These are phyloP conservation scores for Nemania bipapillata DNA, from an alignment of 2,329 filamentous ascomycete species.

Conservation along the genomic window DNA sequence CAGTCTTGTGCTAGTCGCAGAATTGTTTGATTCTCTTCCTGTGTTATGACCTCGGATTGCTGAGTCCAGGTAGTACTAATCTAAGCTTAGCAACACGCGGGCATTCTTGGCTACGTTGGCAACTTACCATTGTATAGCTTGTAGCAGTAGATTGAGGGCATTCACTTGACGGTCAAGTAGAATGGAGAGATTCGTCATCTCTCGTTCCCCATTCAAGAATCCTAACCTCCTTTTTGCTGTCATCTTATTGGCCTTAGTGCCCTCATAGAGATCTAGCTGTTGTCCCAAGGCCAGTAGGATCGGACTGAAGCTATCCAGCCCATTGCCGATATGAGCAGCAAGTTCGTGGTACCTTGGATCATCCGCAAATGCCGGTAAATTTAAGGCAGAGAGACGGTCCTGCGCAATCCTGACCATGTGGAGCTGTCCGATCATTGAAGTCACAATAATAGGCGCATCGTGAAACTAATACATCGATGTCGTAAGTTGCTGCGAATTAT, in stretches of 20 bases:
- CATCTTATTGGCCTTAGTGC: constrained; percentile 1
- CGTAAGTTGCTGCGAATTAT: no score
- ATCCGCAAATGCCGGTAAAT: constrained; percentile 1
- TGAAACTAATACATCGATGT: no score
- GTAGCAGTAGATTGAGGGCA: constrained; percentile 37
- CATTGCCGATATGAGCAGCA: constrained; percentile 31
- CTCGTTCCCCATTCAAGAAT: constrained; percentile 35
- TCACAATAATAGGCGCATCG: constrained; percentile 35
- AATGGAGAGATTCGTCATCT: constrained; percentile 35
- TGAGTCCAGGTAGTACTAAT: constrained; percentile 29
- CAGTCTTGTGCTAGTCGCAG: constrained; percentile 31
- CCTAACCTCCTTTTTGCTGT: constrained; percentile 19
- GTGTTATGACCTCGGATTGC: constrained; percentile 26
- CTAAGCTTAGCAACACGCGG: constrained; percentile 3
- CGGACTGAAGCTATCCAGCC: constrained; percentile 61
- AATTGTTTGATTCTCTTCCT: constrained; percentile 32
- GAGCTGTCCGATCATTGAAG: constrained; percentile 39
- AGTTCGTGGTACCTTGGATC: constrained; percentile 37
- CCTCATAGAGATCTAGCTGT: constrained; percentile 27
- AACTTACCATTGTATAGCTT: constrained; percentile 40
- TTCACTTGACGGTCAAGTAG: constrained; percentile 41
- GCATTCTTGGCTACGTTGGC: background rate
- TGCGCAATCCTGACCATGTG: constrained; percentile 36
- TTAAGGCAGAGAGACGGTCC: constrained; percentile 31
- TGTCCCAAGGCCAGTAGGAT: constrained; percentile 47